Evolutionary conservation across 176 grass and related monocot species (phyloP).

Genomic region (Oropetium thomaeum): DNA sequence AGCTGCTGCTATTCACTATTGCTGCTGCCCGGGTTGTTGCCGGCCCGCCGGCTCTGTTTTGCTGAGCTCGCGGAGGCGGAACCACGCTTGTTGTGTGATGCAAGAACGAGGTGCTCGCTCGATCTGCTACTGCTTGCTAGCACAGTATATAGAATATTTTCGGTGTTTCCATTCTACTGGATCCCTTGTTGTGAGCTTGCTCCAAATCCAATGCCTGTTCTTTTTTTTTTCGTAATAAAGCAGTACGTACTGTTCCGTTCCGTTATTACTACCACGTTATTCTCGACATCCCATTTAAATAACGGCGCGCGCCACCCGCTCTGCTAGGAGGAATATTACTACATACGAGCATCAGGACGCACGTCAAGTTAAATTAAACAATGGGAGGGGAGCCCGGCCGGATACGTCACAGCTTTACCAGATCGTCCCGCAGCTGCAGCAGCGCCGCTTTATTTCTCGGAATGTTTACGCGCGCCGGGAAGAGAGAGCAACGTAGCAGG

Average conservation of each 20-base stretch:
- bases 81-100: background rate
- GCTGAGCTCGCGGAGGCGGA: too few relatives aligned
- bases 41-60: background rate
- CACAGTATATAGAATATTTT: background rate
- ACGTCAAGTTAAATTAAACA: background rate
- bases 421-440: constrained; percentile 30
- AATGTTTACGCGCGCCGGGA: constrained; percentile 39
- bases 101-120: background rate
- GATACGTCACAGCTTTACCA: constrained; percentile 56
- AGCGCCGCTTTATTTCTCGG: constrained; percentile 43
- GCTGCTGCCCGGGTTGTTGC: background rate
- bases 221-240: too few relatives aligned
- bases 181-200: background rate
- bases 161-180: background rate
- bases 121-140: background rate
- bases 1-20: too few relatives aligned
- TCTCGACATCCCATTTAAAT: background rate
- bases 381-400: background rate
- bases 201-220: too few relatives aligned
- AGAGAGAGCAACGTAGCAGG: background rate
- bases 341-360: too few relatives aligned
- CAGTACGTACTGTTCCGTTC: background rate
- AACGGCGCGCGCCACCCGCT: too few relatives aligned
- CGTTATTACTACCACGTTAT: background rate
- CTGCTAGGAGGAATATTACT: too few relatives aligned